Conservation (phyloP, 139 green algal genomes). For the Coelastrella sp. region DNA sequence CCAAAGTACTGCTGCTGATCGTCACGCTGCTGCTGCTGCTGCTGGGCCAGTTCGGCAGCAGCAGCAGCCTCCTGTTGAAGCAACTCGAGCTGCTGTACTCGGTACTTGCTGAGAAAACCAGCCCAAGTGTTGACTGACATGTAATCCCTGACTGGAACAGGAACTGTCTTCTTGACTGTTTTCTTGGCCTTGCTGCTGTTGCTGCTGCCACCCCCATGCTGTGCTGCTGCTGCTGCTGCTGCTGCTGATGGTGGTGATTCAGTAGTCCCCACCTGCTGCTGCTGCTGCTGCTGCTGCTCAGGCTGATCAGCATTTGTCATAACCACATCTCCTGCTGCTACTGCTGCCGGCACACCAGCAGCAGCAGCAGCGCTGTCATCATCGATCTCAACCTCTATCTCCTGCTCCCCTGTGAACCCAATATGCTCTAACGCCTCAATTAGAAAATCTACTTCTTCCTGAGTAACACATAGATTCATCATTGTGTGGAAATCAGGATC, state of each 20-base stretch:
- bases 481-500: not conserved
- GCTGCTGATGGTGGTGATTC: not conserved
- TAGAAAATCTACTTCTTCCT: not conserved
- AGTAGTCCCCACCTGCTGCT: not conserved
- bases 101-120: not conserved
- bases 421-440: not conserved
- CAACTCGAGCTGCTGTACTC: not conserved
- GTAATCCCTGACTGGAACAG: not conserved
- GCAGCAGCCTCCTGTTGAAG: not conserved
- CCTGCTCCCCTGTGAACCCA: not conserved
- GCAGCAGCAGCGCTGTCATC: not conserved
- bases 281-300: not conserved
- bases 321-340: not conserved
- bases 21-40: not conserved
- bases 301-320: not conserved
- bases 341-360: not conserved
- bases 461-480: not conserved
- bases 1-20: slow-evolving; percentile 9
- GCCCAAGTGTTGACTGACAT: not conserved
- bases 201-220: not conserved
- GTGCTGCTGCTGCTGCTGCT: not conserved
- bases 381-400: not conserved
- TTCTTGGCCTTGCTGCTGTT: not conserved
- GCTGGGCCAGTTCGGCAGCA: not conserved
- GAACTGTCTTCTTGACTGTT: not conserved